Conservation (phyloP, 148 eudicot genomes). For the Amaranthus cruentus region DNA sequence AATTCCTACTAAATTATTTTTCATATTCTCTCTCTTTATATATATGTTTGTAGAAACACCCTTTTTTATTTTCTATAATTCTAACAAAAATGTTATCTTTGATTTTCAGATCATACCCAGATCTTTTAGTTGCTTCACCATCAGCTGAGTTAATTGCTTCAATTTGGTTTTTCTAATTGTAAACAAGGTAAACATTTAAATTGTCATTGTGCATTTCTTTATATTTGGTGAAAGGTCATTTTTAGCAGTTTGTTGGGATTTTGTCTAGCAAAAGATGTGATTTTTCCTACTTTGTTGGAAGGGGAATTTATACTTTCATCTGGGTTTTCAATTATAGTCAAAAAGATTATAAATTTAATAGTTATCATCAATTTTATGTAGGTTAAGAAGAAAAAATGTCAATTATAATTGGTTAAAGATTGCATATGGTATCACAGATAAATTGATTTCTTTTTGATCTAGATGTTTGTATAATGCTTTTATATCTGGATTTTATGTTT, state of each 20-base stretch:
- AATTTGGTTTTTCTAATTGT: conserved; percentile 19
- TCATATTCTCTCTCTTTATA: neutral
- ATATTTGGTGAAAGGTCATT: conserved; percentile 10
- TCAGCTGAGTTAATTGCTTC: conserved; percentile 24
- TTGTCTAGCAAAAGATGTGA: neutral
- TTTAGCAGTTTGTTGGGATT: conserved; percentile 12
- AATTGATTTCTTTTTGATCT: conserved; percentile 15
- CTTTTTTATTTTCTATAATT: neutral
- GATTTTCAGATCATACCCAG: conserved; percentile 58
- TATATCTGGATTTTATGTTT: neutral
- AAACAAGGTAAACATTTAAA: conserved; percentile 21
- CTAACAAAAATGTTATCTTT: conserved; percentile 37
- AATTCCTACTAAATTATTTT: neutral
- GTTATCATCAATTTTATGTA: neutral
- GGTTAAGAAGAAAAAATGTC: neutral
- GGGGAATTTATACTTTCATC: neutral
- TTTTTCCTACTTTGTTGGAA: conserved; percentile 2
- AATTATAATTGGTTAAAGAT: neutral
- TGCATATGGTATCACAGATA: neutral
- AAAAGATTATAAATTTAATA: conserved; percentile 15
- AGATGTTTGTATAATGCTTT: conserved; percentile 14
- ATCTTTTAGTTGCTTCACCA: conserved; percentile 38
- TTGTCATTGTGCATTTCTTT: conserved; percentile 13
- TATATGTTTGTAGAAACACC: neutral
- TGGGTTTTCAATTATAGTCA: conserved; percentile 24